Base-by-base conservation (phyloP, 2,329 filamentous ascomycete species). In the Talaromyces sp. region DNA sequence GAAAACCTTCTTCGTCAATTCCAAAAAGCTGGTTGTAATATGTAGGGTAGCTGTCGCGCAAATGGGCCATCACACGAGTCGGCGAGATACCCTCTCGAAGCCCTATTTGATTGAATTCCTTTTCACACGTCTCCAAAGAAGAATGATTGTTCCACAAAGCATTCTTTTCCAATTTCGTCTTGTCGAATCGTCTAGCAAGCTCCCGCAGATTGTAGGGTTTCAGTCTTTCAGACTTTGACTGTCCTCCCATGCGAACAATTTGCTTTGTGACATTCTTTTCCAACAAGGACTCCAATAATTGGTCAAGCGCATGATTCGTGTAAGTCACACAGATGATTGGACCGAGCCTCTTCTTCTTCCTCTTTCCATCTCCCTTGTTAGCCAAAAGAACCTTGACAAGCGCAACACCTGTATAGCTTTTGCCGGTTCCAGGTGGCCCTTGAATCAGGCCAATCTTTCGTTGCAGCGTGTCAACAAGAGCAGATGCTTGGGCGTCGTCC, bases 381-480 rank as follows among this genome's bases (percentile, higher is more conserved):
- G 67, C 66, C 19, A 78, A 64, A 8, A 78, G 67, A 9, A 72
- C 79, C 66, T 84, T 83, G 66, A 89, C 83, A n/a, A 90, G 72
- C 50, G 83, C 80, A 1, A 86, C 80, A 2, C 88, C 88, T 0
- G 84, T 81, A 68, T 84, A 90, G 3, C 81, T 85, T 71, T 91
- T 91, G 0, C 89, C 89, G 0, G 89, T 91, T 0, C 89, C 89
- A 0, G 89, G 89, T 0, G 89, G 89, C 0, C 89, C 89, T 76
- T 91, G 88, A 11, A 90, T 88, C 4, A 90, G 77, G 1, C 86
- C 83, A 9, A 90, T 73, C 39, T 81, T 80, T 1, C 82, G 79
- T 0, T 77, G 80, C 0, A 91, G 74, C 2, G 85, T 81, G 19
- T 81, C 76, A 0, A 88, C 68, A 0, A 90, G 73, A 1, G 87